Evolutionary conservation across 768 basidiomycete genomes (phyloP).

Genomic region (Psilocybe sp.): DNA sequence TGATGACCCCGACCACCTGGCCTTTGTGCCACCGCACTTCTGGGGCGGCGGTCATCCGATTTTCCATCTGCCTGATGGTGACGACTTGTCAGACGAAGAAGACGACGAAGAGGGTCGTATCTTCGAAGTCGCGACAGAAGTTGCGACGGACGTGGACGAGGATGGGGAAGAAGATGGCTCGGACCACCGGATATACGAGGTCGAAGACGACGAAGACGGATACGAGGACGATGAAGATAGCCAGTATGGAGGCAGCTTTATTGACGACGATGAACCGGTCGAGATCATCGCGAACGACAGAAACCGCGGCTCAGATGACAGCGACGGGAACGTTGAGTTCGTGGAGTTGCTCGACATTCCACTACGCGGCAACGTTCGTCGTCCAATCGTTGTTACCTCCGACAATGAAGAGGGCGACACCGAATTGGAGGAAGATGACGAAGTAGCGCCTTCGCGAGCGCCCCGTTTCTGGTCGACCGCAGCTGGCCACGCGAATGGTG

Average conservation of each 20-base stretch:
- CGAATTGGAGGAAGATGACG: too few relatives aligned
- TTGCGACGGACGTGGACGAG: neutral
- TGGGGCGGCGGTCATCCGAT: neutral
- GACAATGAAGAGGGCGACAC: too few relatives aligned
- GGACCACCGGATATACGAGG: neutral
- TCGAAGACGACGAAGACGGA: conserved; percentile 11
- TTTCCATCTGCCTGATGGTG: neutral
- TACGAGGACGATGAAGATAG: conserved; percentile 13
- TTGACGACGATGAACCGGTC: conserved; percentile 11
- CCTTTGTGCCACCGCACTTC: neutral
- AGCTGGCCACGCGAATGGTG: too few relatives aligned
- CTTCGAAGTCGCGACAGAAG: too few relatives aligned
- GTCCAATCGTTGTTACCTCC: too few relatives aligned
- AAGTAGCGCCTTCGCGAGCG: too few relatives aligned
- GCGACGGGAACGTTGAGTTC: neutral
- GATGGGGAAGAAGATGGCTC: neutral
- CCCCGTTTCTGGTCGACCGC: too few relatives aligned
- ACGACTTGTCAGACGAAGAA: conserved; percentile 4
- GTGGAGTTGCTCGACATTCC: neutral
- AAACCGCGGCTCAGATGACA: conserved; percentile 1
- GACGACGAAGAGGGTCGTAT: neutral
- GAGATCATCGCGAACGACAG: conserved; percentile 2
- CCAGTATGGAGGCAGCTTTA: conserved; percentile 15
- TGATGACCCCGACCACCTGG: neutral
- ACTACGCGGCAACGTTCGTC: too few relatives aligned